Base-by-base conservation (phyloP, 2,329 filamentous ascomycete species). In the Hyphodiscus sp. region DNA sequence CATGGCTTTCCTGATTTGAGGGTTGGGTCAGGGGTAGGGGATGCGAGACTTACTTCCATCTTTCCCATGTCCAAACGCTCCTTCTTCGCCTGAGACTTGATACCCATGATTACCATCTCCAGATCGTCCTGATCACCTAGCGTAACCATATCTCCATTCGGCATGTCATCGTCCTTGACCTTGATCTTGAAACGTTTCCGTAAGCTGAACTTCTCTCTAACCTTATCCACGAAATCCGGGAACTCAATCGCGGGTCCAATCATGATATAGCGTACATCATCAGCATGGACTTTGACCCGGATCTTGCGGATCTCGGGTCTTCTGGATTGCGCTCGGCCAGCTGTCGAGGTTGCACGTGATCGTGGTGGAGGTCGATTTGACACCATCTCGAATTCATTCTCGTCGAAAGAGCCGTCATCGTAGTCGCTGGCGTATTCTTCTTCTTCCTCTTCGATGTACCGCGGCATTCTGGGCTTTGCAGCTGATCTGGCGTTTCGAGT, bases 111-210 rank as follows among this genome's bases (percentile, higher is more conserved):
- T 26, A 89, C 84, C 83, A 96, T 88, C 49, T 97, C 91, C 58
- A 96, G 73, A 73, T 99, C 94, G 66, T 99, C 94, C 70, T 96
- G 89, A 69, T 99, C 94, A 29, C 87, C 91, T 82, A 99, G 86
- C 30, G 92, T 96, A 66, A 99, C 95, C 87, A 96, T 92, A 66
- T 97, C 92, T 2, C 87, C 87, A 52, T 86, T 78, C 0, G 81
- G 80, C 56, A 76, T 71, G 61, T 89, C 87, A 62, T 97, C 94
- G 59, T 95, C 90, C 65, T 80, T 82, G 63, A 91, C 82, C 76
- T 94, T 94, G 71, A 96, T 86, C 77, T 91, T 95, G 74, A 96
- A 92, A 53, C 82, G 82, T 57, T 85, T 74, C 52, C 80, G 76
- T 52, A 96, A 76, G 15, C 81, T 85, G 66, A 97, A 96, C 72